Base-by-base conservation (phyloP, 208 protist species). In the Perkinsela sp. region DNA sequence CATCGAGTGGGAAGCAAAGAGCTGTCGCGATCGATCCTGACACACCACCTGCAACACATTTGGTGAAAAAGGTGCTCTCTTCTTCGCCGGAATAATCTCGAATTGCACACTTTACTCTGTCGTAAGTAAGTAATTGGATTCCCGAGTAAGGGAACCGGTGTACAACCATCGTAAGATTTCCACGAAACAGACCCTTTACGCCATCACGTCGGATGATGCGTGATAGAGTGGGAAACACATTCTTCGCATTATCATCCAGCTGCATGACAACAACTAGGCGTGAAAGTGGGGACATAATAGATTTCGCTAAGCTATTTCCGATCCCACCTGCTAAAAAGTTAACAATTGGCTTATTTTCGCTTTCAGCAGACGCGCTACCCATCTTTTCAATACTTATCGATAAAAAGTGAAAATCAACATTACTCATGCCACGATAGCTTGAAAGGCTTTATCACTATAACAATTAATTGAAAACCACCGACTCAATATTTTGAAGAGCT, bases 111-210 rank as follows among this genome's bases (percentile, higher is more conserved):
- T 91, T 91, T 28, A 83, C 32, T 70, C 78, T 71, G 28, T 75
- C 80, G 74, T 91, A 91, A 32, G 88, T 68, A 1, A 88, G 73
- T 67, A 89, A 87, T 72, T 91, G 86, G 31, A 91, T 79, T 31
- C 83, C 86, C 70, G 80, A 86, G 83, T 87, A 91, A 15, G 86
- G 86, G 1, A 91, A 79, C 31, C 86, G 83, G 69, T 89, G 81
- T 15, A 91, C 80, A 81, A 91, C 85, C 30, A 81, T 87, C 28
- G 86, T 89, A 13, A 88, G 77, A 71, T 91, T 91, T 28, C 86
- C 86, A n/a, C 78, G 78, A 80, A 83, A 91, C 70, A 91, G 89
- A 28, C 83, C 83, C 83, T 0, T 89, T 83, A 28, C 16, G 1
- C 77, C 76, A 6, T 72, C 30, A 72, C 79, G 79, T 29, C 89